phyloP scores from a whole-genome alignment of 192 early-diverging fungal species.

The Paraglomus occultum region DNA sequence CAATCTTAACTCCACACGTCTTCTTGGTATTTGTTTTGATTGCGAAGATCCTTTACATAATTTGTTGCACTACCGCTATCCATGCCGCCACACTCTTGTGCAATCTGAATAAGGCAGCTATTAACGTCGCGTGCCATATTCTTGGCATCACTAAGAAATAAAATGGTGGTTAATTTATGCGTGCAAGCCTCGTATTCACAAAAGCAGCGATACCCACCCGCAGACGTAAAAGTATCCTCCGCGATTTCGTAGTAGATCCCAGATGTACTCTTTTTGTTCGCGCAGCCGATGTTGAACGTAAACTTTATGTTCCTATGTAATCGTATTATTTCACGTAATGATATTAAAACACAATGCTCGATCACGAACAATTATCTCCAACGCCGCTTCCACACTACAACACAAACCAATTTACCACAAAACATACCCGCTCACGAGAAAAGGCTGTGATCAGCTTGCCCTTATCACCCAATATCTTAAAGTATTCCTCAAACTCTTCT shows the following conservation, averaged over 20 bases:
- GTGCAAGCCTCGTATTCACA: background rate
- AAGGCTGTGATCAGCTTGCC: constrained; percentile 87
- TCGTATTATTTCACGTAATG: background rate
- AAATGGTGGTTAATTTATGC: background rate
- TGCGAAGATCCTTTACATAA: constrained; percentile 86
- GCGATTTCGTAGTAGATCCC: constrained; percentile 73
- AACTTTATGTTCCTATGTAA: constrained; percentile 63
- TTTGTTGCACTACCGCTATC: constrained; percentile 63
- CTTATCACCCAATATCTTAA: constrained; percentile 54
- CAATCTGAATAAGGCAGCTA: constrained; percentile 63
- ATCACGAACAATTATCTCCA: no score
- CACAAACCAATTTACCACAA: background rate
- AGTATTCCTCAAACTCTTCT: constrained; percentile 71
- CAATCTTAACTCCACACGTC: constrained; percentile 83
- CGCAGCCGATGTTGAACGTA: constrained; percentile 93
- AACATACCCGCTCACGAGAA: constrained; percentile 69
- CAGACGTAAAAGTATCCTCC: constrained; percentile 87
- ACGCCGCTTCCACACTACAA: no score
- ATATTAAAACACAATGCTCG: no score
- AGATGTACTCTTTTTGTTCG: constrained; percentile 75
- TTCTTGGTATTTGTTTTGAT: constrained; percentile 82
- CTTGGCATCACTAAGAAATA: constrained; percentile 75
- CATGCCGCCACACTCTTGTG: constrained; percentile 61
- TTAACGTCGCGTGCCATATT: constrained; percentile 94
- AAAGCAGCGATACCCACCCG: constrained; percentile 34